Evolutionary conservation across 1,284 basidiomycete species (phyloP), one percentile per base, ranked within the genome.

Genomic region (Pascua sp.): DNA sequence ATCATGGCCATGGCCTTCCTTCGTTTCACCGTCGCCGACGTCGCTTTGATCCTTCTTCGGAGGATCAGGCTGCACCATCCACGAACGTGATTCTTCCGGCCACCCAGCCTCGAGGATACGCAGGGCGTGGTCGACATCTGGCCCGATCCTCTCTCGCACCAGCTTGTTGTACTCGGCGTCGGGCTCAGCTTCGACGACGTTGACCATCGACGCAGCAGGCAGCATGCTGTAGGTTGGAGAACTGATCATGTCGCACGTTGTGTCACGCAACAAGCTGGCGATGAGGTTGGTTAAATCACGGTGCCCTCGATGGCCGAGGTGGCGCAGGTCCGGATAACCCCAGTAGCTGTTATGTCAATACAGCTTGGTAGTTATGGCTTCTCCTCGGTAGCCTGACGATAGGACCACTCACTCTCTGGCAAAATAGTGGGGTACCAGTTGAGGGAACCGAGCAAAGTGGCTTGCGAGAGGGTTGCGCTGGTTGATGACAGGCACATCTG

Each of bases 371-470:
- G 7, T 32, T 32, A 7, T 7, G 24, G 24, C 24, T 3, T 3
- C 24, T 7, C 7, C 24, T 7, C 9, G 42, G 65, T 32, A 66
- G 64, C 41, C 13, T 8, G 8, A 16, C 13, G 10, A 24, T 10
- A 9, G 8, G 15, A 2, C 8, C 4, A 65, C 73, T 60, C 55
- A 76, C 72, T 73, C 67, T 49, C 60, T 56, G 13, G 75, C 61
- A 60, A 76, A 78, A 61, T 75, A 78, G 11, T 67, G 69, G 16
- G 64, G 56, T 2, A 76, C 55, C 1, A 78, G 65, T 49, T 75
- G 59, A 11, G 75, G 72, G 56, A 73, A 71, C n/a, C 71, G 67
- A 36, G 67, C 72, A 55, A 77, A 74, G 57, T 78, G 75, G 46
- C 61, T 67, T 1, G 63, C 75, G 4, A 78, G 62, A 0, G 75